Conservation (phyloP, 177 flowering plant genomes). For the Vitis hybrid region DNA sequence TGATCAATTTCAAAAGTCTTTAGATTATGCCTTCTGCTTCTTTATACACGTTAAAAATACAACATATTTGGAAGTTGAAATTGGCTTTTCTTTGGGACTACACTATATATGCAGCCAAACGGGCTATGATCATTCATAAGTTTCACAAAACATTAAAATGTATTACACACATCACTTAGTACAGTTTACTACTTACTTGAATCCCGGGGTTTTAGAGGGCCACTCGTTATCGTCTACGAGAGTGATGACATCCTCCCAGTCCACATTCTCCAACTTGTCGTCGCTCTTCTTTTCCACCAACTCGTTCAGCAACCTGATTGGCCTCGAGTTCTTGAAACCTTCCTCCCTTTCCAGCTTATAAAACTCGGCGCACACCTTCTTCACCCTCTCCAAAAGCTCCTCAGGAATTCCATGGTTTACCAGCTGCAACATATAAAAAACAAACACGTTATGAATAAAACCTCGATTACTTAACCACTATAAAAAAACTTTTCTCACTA, state of each 20-base stretch:
- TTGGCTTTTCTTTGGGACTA: no score
- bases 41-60: no score
- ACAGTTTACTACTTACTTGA: slow-evolving; percentile 41
- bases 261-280: slow-evolving; percentile 53
- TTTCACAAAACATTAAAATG: no score
- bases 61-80: no score
- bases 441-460: no score
- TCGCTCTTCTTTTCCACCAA: slow-evolving; percentile 39
- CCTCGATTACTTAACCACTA: no score
- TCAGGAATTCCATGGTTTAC: slow-evolving; percentile 83
- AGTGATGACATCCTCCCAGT: slow-evolving; percentile 84
- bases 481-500: no score
- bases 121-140: no score
- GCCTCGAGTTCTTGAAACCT: slow-evolving; percentile 43
- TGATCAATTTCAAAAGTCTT: background rate
- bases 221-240: slow-evolving; percentile 60
- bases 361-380: slow-evolving; percentile 59
- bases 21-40: background rate
- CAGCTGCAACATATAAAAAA: slow-evolving; percentile 40
- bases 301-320: slow-evolving; percentile 52
- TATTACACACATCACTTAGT: background rate
- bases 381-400: slow-evolving; percentile 83
- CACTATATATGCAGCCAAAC: no score
- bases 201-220: slow-evolving; percentile 55
- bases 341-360: slow-evolving; percentile 71